Percentiles rank a stretch among this genome's conserved stretches.
Evolutionary conservation across 176 grass and related monocot genomes (phyloP).

Genomic region (Carex kokanica): DNA sequence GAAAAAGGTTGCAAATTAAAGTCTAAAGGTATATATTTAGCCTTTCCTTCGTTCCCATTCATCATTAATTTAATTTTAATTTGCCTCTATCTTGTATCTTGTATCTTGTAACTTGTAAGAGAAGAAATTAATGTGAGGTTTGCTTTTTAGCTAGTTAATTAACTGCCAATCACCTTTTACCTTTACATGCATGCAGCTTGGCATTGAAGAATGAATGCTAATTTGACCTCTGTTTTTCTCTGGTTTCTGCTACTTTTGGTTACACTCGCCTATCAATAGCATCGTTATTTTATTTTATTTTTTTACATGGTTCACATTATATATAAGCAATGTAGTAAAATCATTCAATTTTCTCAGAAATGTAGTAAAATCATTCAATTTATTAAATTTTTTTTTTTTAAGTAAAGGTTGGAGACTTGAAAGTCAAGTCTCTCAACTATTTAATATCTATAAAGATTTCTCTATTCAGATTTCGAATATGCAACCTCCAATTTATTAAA

Average conservation of each 20-base stretch:
- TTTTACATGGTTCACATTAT: too few species aligned
- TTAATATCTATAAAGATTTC: too few species aligned
- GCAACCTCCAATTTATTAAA: too few species aligned
- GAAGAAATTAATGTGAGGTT: not conserved
- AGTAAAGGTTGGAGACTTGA: too few species aligned
- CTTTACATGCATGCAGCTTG: constrained; percentile 18
- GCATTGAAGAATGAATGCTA: constrained; percentile 1
- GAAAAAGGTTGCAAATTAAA: not conserved
- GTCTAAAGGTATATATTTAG: constrained; percentile 4
- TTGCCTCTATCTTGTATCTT: not conserved
- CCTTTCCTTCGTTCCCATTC: not conserved
- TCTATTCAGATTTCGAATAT: too few species aligned
- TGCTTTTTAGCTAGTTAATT: constrained; percentile 1
- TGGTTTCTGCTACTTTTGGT: not conserved
- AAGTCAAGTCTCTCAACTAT: too few species aligned
- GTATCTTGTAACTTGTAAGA: not conserved
- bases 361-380: too few species aligned
- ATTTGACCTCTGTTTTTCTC: not conserved
- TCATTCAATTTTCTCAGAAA: too few species aligned
- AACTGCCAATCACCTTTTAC: constrained; percentile 9
- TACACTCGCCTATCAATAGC: too few species aligned
- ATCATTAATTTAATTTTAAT: not conserved
- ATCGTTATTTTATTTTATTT: too few species aligned
- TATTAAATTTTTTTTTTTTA: too few species aligned
- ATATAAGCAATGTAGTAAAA: too few species aligned